These are phyloP conservation scores for Penicillium psychrofluorescens DNA, from an alignment of 495 filamentous ascomycete species.

Conservation along the genomic window DNA sequence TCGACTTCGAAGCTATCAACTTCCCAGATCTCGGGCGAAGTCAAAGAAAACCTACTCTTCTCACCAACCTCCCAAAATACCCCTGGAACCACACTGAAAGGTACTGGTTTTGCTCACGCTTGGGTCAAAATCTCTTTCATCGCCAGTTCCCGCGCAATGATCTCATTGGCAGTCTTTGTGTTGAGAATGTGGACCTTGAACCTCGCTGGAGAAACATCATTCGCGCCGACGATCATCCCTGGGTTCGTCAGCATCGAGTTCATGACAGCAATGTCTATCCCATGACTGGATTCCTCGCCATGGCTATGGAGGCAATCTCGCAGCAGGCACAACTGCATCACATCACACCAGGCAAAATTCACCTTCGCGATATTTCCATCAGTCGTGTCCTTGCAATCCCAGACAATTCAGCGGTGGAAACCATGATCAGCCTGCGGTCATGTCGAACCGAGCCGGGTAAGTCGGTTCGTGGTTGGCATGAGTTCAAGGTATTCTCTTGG, in stretches of 20 bases:
- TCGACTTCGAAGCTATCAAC: constrained; percentile 20
- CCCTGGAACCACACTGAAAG: constrained; percentile 26
- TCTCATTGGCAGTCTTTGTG: constrained; percentile 17
- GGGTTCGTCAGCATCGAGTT: constrained; percentile 39
- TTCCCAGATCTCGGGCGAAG: constrained; percentile 6
- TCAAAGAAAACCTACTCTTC: constrained; percentile 6
- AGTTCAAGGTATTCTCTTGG: constrained; percentile 34
- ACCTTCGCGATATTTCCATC: constrained; percentile 31
- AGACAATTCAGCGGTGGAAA: constrained; percentile 24
- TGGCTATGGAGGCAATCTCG: constrained; percentile 42
- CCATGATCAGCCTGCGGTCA: constrained; percentile 17
- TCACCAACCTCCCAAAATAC: constrained; percentile 29
- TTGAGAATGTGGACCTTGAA: constrained; percentile 19
- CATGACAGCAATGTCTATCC: constrained; percentile 39
- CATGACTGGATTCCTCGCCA: constrained; percentile 42
- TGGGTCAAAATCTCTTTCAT: constrained; percentile 16
- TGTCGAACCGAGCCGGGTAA: constrained; percentile 11
- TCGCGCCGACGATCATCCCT: constrained; percentile 23
- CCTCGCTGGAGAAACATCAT: constrained; percentile 27
- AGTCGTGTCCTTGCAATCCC: constrained; percentile 32
- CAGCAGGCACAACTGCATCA: constrained; percentile 32
- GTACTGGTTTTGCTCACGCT: constrained; percentile 24
- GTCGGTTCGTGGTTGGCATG: constrained; percentile 32
- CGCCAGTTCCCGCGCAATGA: constrained; percentile 19
- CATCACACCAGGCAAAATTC: constrained; percentile 12